Conservation (phyloP, 2,329 filamentous ascomycete genomes). For the Diaporthe ampelina region DNA sequence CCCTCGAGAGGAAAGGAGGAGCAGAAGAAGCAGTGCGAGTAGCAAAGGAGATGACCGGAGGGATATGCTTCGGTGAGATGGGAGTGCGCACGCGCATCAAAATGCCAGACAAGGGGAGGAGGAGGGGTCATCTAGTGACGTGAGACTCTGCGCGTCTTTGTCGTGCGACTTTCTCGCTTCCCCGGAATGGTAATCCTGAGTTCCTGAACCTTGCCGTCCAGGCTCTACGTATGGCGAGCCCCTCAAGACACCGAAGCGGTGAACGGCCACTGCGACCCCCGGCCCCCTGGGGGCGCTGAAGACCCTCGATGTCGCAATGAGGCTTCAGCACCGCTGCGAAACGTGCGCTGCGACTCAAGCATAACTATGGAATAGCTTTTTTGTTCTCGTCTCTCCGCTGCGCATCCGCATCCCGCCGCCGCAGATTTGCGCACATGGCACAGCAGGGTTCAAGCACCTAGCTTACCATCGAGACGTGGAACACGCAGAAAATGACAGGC, state of each 20-base stretch:
- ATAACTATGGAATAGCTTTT: conserved; percentile 20
- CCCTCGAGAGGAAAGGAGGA: background rate
- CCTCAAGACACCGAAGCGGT: conserved; percentile 24
- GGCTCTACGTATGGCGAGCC: conserved; percentile 7
- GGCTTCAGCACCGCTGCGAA: conserved; percentile 31
- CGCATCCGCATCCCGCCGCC: conserved; percentile 29
- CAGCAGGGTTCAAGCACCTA: conserved; percentile 39
- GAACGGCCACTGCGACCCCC: conserved; percentile 3
- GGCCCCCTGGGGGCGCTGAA: conserved; percentile 3
- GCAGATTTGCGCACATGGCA: conserved; percentile 43
- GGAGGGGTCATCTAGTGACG: conserved; percentile 31
- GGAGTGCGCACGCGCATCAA: conserved; percentile 10
- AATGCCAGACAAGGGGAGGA: conserved; percentile 1
- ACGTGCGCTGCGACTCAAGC: conserved; percentile 25
- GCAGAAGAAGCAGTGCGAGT: conserved; percentile 1
- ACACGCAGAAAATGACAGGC: conserved; percentile 43
- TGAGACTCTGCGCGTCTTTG: conserved; percentile 32
- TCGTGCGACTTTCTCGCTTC: conserved; percentile 25
- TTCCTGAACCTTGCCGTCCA: conserved; percentile 28
- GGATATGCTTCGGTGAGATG: conserved; percentile 8
- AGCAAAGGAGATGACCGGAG: conserved; percentile 26
- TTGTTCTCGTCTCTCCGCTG: background rate
- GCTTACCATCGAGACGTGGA: conserved; percentile 37
- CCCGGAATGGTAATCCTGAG: conserved; percentile 33
- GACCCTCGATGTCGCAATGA: conserved; percentile 36